Conservation (phyloP, 2,329 filamentous ascomycete genomes). For the Paraphoma chrysanthemicola region DNA sequence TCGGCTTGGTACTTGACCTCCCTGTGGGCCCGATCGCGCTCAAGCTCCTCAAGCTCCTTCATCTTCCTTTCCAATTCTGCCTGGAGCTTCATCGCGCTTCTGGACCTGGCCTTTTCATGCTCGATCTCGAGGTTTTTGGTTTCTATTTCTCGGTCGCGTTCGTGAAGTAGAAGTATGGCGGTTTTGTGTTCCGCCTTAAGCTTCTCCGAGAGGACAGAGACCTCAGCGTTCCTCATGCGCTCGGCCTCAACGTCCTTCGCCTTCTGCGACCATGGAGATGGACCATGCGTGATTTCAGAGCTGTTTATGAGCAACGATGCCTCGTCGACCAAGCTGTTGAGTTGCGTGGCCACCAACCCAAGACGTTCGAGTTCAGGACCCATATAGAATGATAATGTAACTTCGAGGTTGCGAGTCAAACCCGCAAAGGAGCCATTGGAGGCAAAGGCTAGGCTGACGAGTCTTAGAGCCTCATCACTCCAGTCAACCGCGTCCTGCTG, state of each 20-base stretch:
- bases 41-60: constrained; percentile 1
- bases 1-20: too few relatives aligned
- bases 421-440: constrained; percentile 4
- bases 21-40: background rate
- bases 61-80: too few relatives aligned
- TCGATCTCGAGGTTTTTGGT: constrained; percentile 76
- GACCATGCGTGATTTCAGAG: constrained; percentile 69
- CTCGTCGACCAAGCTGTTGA: constrained; percentile 72
- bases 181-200: constrained; percentile 83
- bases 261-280: constrained; percentile 83
- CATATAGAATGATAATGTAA: constrained; percentile 10
- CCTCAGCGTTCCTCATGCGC: constrained; percentile 80
- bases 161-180: constrained; percentile 69
- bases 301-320: constrained; percentile 53
- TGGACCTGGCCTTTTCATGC: constrained; percentile 73
- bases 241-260: constrained; percentile 82
- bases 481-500: constrained; percentile 17
- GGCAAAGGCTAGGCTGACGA: constrained; percentile 10
- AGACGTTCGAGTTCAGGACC: constrained; percentile 9
- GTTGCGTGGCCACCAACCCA: constrained; percentile 6
- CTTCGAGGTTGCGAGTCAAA: constrained; percentile 6
- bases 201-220: constrained; percentile 82
- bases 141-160: constrained; percentile 80
- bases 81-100: constrained; percentile 24
- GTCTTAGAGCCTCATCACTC: constrained; percentile 5